Evolutionary conservation across 176 grass and related monocot genomes (phyloP), one percentile per base, ranked within the genome.

Genomic region (maize (Zea mays)): DNA sequence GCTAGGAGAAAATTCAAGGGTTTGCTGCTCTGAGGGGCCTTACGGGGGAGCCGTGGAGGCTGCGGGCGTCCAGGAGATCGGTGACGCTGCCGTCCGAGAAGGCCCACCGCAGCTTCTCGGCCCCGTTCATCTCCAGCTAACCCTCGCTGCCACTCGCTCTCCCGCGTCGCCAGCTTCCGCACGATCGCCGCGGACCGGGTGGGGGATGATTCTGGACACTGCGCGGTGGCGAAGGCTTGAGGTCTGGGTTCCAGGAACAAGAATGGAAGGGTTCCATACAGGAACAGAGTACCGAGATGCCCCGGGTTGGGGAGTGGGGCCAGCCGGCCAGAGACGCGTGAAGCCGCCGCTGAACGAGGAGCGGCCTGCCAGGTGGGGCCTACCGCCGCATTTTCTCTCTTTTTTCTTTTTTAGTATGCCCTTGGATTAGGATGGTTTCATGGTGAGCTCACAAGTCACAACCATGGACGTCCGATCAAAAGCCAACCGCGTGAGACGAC

Each of bases 61-160:
- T 63, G 36, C 90, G 85, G 60, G 87, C 77, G 48, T 95, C 85
- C 43, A 95, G 75, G 16, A 90, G 83, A 83, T 90, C 75, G 77
- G 87, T 68, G 61, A 90, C 40, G 85, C 69, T 79, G 50, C 87
- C 96, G 67, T 99, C 88, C 21, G 78, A 36, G 83, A 87, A 95
- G 34, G 77, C 75, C 92, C 92, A 99, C 45, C 69, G 67, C 67
- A 72, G 71, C 73, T 87, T 79, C 83, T 89, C 90, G 80, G 81
- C 64, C 65, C 33, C 71, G 71, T 84, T 71, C 82, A 81, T 89
- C 77, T 44, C 72, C 41, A 11, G 80, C 49, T 8, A 45, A 63
- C 5, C 68, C 60, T 79, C 68, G 40, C 67, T 33, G 43, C 82
- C 16, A 13, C 67, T 35, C 19, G 14, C 15, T 50, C 66, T 61